Evolutionary conservation across 2,329 filamentous ascomycete species (phyloP), one percentile per base, ranked within the genome.

Genomic region (Tetracladium maxilliforme): DNA sequence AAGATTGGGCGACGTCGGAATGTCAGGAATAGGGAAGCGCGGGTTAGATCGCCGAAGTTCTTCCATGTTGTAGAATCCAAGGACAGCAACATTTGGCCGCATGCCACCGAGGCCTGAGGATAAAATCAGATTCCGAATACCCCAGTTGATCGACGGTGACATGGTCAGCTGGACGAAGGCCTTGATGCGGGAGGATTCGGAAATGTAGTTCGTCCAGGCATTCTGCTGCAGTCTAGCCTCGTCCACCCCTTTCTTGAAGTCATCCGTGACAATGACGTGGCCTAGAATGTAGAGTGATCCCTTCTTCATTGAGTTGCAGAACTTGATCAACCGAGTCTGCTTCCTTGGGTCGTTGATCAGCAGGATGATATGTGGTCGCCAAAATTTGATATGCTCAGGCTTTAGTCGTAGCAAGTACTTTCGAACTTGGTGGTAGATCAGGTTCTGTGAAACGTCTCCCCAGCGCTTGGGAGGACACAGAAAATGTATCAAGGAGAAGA

Each of bases 361-460:
- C 0, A 92, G 60, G 23, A 92, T 66, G 21, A 92, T 86, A 35
- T 92, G 83, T 1, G 83, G 83, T 25, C 83, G 65, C 83, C 84
- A 92, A 45, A 92, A 92, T 42, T 92, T 92, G 48, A 92, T 84
- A 43, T 92, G 83, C 39, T 92, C 83, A 18, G 82, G 81, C 24
- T 71, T 74, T 16, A 92, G 56, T n/a, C 82, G 70, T 16, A 92
- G 56, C 16, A 92, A 52, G 41, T 92, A 92, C 40, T 92, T 92
- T 31, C 83, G 68, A 10, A 92, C 82, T 52, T 92, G 83, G 34
- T 77, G 70, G 41, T 92, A 92, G 26, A 92, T 92, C 32, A 92
- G 54, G 39, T 81, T 86, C 40, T 92, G 83, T 7, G 79, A 86
- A 11, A 92, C 82, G 46, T 92, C 83, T 2, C 83, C 83, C 83